phyloP scores from a whole-genome alignment of 2,329 filamentous ascomycete genomes.

The Colletotrichum kahawae region DNA sequence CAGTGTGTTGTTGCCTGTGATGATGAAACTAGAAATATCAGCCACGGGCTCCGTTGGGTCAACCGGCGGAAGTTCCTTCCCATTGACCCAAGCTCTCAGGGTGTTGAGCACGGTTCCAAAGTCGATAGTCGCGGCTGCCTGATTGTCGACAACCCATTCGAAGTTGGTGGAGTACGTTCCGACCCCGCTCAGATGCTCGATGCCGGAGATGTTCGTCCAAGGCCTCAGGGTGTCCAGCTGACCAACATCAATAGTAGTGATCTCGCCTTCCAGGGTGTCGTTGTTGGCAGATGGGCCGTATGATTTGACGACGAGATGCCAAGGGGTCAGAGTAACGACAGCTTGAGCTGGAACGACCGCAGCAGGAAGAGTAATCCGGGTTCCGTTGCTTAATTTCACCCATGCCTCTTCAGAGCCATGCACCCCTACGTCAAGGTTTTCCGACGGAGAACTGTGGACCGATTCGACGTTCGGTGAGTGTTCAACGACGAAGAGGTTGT shows the following conservation, averaged over 20 bases:
- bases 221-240: not conserved
- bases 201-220: not conserved
- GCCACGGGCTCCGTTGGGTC: not conserved
- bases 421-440: not conserved
- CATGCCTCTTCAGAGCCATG: not conserved
- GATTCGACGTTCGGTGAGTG: not conserved
- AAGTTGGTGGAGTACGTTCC: not conserved
- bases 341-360: not conserved
- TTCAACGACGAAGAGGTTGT: not conserved
- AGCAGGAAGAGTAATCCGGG: not conserved
- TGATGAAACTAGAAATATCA: not conserved
- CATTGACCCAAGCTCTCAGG: not conserved
- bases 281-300: not conserved
- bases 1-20: not conserved
- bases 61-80: not conserved
- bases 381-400: not conserved
- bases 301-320: not conserved
- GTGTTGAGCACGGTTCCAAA: not conserved
- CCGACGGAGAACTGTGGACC: accelerated
- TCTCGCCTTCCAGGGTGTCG: not conserved
- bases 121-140: not conserved
- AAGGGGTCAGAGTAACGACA: not conserved
- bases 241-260: not conserved
- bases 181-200: not conserved
- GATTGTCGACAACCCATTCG: not conserved